Evolutionary conservation across 352 stramenopile species (phyloP).

Genomic region (Phytophthora cactorum): DNA sequence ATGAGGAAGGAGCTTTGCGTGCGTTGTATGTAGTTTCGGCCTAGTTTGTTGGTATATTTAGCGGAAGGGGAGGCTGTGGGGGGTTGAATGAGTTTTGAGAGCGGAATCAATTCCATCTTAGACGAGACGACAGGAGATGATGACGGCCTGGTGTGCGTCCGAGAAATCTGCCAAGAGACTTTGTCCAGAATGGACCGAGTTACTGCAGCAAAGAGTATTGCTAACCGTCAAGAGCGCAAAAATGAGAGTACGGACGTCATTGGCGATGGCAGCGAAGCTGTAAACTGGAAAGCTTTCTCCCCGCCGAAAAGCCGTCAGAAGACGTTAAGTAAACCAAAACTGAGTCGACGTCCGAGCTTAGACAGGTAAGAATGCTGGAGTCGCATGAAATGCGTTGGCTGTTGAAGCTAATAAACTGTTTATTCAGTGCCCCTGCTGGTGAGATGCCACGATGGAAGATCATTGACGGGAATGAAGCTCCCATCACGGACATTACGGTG

Average conservation of each 20-base stretch:
- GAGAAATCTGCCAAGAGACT: slow-evolving; percentile 72
- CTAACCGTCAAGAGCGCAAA: too few species aligned
- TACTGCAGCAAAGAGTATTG: slow-evolving; percentile 12
- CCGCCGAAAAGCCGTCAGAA: slow-evolving; percentile 58
- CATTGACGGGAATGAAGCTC: slow-evolving; percentile 47
- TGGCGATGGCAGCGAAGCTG: slow-evolving; percentile 7
- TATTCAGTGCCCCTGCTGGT: slow-evolving; percentile 6
- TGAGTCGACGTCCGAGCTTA: slow-evolving; percentile 42
- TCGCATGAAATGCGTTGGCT: background rate
- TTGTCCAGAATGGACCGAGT: slow-evolving; percentile 34
- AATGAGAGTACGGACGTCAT: background rate
- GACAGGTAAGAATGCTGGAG: slow-evolving; percentile 29
- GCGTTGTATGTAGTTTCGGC: too few species aligned
- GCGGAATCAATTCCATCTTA: slow-evolving; percentile 53
- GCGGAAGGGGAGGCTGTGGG: too few species aligned
- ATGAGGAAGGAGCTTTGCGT: too few species aligned
- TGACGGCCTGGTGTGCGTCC: slow-evolving; percentile 56
- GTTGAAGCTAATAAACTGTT: background rate
- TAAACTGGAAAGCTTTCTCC: slow-evolving; percentile 6
- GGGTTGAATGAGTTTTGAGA: too few species aligned
- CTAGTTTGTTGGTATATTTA: too few species aligned
- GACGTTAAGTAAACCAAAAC: slow-evolving; percentile 43
- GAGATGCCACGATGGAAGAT: slow-evolving; percentile 54
- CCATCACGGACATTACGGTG: slow-evolving; percentile 76
- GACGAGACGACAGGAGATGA: slow-evolving; percentile 57